Evolutionary conservation across 2,329 filamentous ascomycete species (phyloP), one percentile per base, ranked within the genome.

Genomic region (Penicillium oxalicum): DNA sequence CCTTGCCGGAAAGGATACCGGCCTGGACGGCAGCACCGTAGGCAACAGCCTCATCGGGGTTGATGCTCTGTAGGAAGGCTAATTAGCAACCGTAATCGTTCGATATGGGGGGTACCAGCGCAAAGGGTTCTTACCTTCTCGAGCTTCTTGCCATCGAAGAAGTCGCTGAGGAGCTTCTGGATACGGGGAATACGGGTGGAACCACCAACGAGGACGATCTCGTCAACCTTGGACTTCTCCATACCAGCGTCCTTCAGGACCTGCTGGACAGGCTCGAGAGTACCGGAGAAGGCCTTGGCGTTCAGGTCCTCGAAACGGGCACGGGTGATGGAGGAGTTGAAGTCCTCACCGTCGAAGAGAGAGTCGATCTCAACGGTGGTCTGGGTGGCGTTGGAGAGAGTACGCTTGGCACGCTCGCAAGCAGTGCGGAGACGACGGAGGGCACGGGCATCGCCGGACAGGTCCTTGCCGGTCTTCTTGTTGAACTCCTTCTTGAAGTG

Each of bases 81-180:
- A 18, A 46, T 59, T 51, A 59, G 38, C 35, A 18, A 26, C 18
- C 27, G 11, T 27, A 0, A 36, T 36, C 34, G 9, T n/a, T 13
- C 11, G 12, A n/a, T 5, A n/a, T 11, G 1, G 4, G 4, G 18
- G 18, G 18, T 18, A 18, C 18, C 18, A 18, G 18, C 18, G 18
- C 18, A 18, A 18, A 18, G 18, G 41, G 5, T 34, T 49, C 57
- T 59, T 51, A 72, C 70, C 82, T 96, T 97, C 84, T 97, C 91
- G 61, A 96, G 88, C 87, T 98, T 96, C 89, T 98, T 98, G 77
- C 91, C 91, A 73, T 94, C 88, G 79, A 98, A 98, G 83, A 91
- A 96, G 77, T 98, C 93, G 78, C 86, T 91, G 61, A 98, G 85
- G 61, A 98, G 87, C 84, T 97, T 97, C 86, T 98, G 93, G 74